Conservation (phyloP, 2,329 filamentous ascomycete species). For the Xylaria multiplex region DNA sequence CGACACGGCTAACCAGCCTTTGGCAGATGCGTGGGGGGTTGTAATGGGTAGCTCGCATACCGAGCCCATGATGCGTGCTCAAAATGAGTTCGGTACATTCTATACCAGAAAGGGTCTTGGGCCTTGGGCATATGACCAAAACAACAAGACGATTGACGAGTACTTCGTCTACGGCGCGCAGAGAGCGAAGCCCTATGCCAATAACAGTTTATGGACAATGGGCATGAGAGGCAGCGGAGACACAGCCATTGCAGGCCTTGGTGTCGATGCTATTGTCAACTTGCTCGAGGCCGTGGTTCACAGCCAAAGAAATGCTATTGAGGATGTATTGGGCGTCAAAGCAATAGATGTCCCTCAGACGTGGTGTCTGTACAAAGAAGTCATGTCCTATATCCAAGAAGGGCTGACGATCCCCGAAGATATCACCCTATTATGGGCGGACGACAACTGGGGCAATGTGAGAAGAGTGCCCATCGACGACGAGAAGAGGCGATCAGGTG, state of each 20-base stretch:
- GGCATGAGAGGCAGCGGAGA: constrained; percentile 77
- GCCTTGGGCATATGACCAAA: constrained; percentile 75
- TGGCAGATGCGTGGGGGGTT: constrained; percentile 78
- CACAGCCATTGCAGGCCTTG: constrained; percentile 65
- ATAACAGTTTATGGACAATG: constrained; percentile 72
- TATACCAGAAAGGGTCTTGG: constrained; percentile 59
- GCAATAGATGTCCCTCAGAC: constrained; percentile 69
- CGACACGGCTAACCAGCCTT: constrained; percentile 72
- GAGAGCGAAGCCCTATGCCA: constrained; percentile 72
- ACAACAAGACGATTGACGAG: constrained; percentile 73
- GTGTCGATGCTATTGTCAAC: constrained; percentile 64
- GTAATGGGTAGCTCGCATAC: constrained; percentile 79
- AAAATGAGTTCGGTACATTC: constrained; percentile 65
- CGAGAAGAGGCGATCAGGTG: constrained; percentile 63
- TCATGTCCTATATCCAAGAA: constrained; percentile 73
- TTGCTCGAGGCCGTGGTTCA: constrained; percentile 70
- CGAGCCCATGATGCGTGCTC: constrained; percentile 74
- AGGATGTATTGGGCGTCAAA: constrained; percentile 63
- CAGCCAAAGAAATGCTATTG: constrained; percentile 68
- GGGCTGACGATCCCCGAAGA: constrained; percentile 70
- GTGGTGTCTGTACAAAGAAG: constrained; percentile 81
- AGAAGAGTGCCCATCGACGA: constrained; percentile 65
- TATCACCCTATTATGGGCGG: constrained; percentile 70
- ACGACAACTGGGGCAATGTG: constrained; percentile 72
- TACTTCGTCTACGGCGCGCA: constrained; percentile 75